Evolutionary conservation across 208 protist species (phyloP).

Genomic region (Phytomonas sp.): DNA sequence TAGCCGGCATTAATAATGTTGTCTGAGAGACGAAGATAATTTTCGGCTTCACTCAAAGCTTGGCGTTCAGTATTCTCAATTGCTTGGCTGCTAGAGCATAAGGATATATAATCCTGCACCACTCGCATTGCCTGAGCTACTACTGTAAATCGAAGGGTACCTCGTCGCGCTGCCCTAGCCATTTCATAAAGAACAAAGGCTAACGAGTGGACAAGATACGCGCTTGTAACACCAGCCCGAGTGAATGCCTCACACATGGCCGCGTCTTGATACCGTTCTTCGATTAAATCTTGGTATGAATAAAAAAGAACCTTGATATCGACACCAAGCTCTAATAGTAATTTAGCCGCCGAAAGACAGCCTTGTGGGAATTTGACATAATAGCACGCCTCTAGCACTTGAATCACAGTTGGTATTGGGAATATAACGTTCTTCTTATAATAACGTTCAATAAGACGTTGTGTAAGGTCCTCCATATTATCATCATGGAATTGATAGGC

Average conservation of each 20-base stretch:
- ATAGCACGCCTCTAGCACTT: constrained; percentile 48
- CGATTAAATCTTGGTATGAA: constrained; percentile 50
- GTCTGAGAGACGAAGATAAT: constrained; percentile 2
- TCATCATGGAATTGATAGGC: constrained; percentile 35
- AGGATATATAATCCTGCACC: constrained; percentile 20
- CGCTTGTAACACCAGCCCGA: constrained; percentile 18
- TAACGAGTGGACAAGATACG: constrained; percentile 56
- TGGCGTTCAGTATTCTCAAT: constrained; percentile 1
- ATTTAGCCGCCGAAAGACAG: constrained; percentile 33
- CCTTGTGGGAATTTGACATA: constrained; percentile 36
- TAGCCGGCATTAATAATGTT: neutral
- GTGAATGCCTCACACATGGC: constrained; percentile 20
- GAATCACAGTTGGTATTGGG: constrained; percentile 60
- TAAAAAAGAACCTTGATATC: constrained; percentile 60
- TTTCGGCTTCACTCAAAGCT: constrained; percentile 1
- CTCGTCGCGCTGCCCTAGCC: constrained; percentile 26
- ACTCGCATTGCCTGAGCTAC: constrained; percentile 28
- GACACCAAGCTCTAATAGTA: constrained; percentile 58
- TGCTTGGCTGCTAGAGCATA: neutral
- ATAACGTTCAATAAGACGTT: constrained; percentile 52
- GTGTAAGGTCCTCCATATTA: constrained; percentile 42
- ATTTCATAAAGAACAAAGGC: constrained; percentile 40
- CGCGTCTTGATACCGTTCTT: constrained; percentile 32
- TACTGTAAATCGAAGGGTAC: constrained; percentile 28
- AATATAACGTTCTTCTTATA: constrained; percentile 35